phyloP scores from a whole-genome alignment of 164 flowering plant species.

The Vitis vinifera region ASM3070453v1 NC_081814.1:2321001-2321500 shows the following conservation, averaged over 20 bases:
- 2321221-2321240: slow-evolving; percentile 44
- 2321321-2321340: slow-evolving; percentile 84
- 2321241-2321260: slow-evolving; percentile 74
- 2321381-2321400: slow-evolving; percentile 60
- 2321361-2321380: slow-evolving; percentile 72
- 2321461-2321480: slow-evolving; percentile 81
- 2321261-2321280: slow-evolving; percentile 44
- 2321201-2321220: slow-evolving; percentile 15
- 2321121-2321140: slow-evolving; percentile 55
- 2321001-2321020: too few relatives aligned
- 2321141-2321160: slow-evolving; percentile 45
- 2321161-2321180: slow-evolving; percentile 49
- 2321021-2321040: slow-evolving; percentile 1
- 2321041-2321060: slow-evolving; percentile 22
- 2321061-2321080: slow-evolving; percentile 58
- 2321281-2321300: slow-evolving; percentile 66
- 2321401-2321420: slow-evolving; percentile 82
- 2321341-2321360: slow-evolving; percentile 76
- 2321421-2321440: slow-evolving; percentile 41
- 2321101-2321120: slow-evolving; percentile 52
- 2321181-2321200: slow-evolving; percentile 35
- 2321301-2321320: slow-evolving; percentile 87
- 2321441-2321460: slow-evolving; percentile 55
- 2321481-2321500: slow-evolving; percentile 65
- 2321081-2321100: slow-evolving; percentile 32